phyloP scores from a whole-genome alignment of 805 yeast species.

The Kazachstania bromeliacearum region DNA sequence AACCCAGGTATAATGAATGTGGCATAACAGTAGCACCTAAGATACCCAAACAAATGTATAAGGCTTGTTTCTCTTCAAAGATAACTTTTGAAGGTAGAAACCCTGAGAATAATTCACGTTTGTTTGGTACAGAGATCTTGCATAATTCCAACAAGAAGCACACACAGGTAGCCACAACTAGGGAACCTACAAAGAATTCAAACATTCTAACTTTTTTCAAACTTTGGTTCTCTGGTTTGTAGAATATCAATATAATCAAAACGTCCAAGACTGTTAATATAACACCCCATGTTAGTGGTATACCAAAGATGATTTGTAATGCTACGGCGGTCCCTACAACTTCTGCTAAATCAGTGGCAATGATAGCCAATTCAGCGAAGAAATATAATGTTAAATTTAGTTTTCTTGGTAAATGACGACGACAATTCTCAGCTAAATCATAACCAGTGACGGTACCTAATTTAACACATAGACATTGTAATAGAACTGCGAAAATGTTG shows the following conservation, averaged over 20 bases:
- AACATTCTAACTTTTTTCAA: conserved; percentile 66
- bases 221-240: conserved; percentile 65
- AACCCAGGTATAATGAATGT: conserved; percentile 75
- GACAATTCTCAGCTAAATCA: conserved; percentile 82
- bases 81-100: conserved; percentile 60
- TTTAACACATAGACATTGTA: conserved; percentile 82
- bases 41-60: conserved; percentile 71
- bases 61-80: conserved; percentile 55
- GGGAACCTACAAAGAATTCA: conserved; percentile 60
- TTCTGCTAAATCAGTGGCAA: conserved; percentile 89
- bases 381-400: conserved; percentile 52
- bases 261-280: conserved; percentile 75
- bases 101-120: conserved; percentile 48
- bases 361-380: conserved; percentile 77
- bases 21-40: conserved; percentile 96
- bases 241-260: conserved; percentile 64
- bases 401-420: conserved; percentile 57
- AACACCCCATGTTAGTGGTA: conserved; percentile 72
- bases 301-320: conserved; percentile 60
- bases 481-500: conserved; percentile 74
- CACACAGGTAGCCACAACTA: conserved; percentile 64
- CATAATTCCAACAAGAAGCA: conserved; percentile 68
- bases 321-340: conserved; percentile 91
- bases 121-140: conserved; percentile 46
- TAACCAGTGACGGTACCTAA: conserved; percentile 90